Conservation (phyloP, 192 early-diverging fungal genomes). For the Coemansia sp. region DNA sequence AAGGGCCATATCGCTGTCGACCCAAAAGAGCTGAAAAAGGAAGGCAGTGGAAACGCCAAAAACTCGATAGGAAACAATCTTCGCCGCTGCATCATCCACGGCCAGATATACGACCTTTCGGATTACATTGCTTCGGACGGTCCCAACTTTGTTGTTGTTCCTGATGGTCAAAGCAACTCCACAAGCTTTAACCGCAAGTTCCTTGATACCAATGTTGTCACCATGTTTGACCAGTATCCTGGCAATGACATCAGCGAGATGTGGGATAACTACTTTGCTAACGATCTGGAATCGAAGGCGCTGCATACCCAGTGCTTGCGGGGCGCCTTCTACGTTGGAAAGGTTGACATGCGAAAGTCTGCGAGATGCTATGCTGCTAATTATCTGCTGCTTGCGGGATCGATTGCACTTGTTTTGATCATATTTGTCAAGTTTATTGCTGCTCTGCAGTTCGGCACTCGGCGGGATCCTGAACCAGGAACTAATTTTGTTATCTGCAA, state of each 20-base stretch:
- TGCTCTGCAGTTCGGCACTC: constrained; percentile 82
- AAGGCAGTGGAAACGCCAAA: constrained; percentile 54
- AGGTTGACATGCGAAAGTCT: constrained; percentile 81
- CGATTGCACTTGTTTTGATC: constrained; percentile 78
- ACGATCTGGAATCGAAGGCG: constrained; percentile 39
- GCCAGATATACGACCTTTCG: constrained; percentile 73
- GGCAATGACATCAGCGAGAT: constrained; percentile 64
- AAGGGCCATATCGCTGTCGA: constrained; percentile 68
- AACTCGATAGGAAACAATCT: constrained; percentile 38
- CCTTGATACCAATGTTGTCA: constrained; percentile 60
- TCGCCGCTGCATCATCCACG: constrained; percentile 66
- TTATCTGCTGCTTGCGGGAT: constrained; percentile 80
- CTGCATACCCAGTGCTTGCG: constrained; percentile 74
- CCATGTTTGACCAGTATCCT: constrained; percentile 65
- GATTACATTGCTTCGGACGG: constrained; percentile 59
- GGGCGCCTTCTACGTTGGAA: constrained; percentile 82
- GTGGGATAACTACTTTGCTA: constrained; percentile 61
- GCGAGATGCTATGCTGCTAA: constrained; percentile 76
- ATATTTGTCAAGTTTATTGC: constrained; percentile 95
- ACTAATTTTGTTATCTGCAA: constrained; percentile 92
- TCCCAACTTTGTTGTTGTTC: constrained; percentile 49
- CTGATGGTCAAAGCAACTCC: constrained; percentile 36
- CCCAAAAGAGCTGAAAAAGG: constrained; percentile 58
- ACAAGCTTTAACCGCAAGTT: constrained; percentile 55
- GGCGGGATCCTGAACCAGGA: constrained; percentile 75